Conservation (phyloP, 164 flowering plant species). For the Vitis vinifera region ASM3070453v1 NC_081818.1:27761001-27761500, state of each 20-base stretch:
- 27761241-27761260: background rate
- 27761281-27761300: background rate
- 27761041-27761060: no score
- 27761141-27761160: background rate
- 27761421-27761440: constrained; percentile 82
- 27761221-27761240: background rate
- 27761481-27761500: constrained; percentile 77
- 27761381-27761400: background rate
- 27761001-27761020: no score
- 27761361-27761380: background rate
- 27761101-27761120: background rate
- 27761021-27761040: no score
- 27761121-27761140: background rate
- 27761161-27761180: background rate
- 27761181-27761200: background rate
- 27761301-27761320: background rate
- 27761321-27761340: background rate
- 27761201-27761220: background rate
- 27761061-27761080: no score
- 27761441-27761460: constrained; percentile 80
- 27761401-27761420: background rate
- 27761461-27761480: constrained; percentile 79
- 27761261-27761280: background rate
- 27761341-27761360: background rate
- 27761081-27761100: no score